Evolutionary conservation across 257 asterid species (phyloP).

Genomic region (Nicotiana obtusifolia): DNA sequence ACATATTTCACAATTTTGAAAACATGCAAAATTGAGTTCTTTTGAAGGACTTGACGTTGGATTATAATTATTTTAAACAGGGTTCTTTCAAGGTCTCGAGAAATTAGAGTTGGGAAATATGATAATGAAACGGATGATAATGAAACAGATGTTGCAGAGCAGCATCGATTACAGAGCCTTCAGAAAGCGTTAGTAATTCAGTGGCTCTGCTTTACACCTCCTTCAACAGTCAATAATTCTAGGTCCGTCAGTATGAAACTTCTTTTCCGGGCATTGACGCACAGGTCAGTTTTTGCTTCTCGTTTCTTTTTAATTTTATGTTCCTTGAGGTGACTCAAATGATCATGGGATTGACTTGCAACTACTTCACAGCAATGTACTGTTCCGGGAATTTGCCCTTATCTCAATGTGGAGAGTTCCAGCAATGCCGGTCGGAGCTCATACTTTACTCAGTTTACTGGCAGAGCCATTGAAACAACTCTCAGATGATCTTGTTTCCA

Average conservation of each 20-base stretch:
- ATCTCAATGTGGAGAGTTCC: constrained; percentile 99
- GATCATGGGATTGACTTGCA: constrained; percentile 12
- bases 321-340: neutral
- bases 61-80: constrained; percentile 30
- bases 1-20: neutral
- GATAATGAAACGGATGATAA: constrained; percentile 49
- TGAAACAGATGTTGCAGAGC: constrained; percentile 72
- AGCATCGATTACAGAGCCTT: constrained; percentile 80
- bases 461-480: constrained; percentile 93
- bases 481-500: constrained; percentile 48
- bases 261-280: constrained; percentile 72
- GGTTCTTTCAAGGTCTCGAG: constrained; percentile 82
- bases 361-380: constrained; percentile 63
- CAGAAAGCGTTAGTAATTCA: constrained; percentile 93
- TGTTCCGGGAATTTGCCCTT: constrained; percentile 95
- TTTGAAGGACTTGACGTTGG: neutral
- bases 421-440: constrained; percentile 88
- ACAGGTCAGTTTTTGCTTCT: constrained; percentile 44
- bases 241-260: constrained; percentile 63
- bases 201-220: constrained; percentile 99
- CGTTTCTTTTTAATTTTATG: neutral
- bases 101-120: constrained; percentile 43
- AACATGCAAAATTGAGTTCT: neutral
- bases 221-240: constrained; percentile 77
- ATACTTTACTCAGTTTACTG: constrained; percentile 84